phyloP scores from a whole-genome alignment of 441 rosid species.

The Lepidium campestre region DNA sequence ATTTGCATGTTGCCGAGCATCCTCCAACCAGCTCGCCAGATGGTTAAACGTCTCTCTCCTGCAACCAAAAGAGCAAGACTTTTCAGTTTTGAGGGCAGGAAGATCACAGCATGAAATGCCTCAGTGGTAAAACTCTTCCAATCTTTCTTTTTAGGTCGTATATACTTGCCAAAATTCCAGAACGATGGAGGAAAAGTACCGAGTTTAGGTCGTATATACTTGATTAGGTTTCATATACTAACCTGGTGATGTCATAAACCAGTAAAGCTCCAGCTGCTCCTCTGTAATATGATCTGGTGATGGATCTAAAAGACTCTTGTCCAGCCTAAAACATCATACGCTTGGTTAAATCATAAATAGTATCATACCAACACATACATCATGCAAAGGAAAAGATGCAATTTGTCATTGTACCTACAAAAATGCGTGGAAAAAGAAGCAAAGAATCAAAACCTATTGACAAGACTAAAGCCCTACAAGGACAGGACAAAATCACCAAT shows the following conservation, averaged over 20 bases:
- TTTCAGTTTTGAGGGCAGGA: not conserved
- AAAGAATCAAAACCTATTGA: not conserved
- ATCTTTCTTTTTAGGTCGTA: not conserved
- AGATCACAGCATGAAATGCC: not conserved
- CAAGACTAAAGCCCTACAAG: not conserved
- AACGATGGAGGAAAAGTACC: not conserved
- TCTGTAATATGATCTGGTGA: constrained; percentile 71
- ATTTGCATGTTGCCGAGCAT: constrained; percentile 55
- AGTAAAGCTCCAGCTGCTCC: constrained; percentile 80
- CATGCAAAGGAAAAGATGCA: not conserved
- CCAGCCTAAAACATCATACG: constrained; percentile 44
- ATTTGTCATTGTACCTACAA: not conserved
- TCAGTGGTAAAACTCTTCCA: not conserved
- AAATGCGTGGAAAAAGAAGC: not conserved
- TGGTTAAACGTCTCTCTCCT: constrained; percentile 61
- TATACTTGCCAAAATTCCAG: not conserved
- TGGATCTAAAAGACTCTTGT: constrained; percentile 77
- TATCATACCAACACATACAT: not conserved
- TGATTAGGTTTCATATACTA: not conserved
- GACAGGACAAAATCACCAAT: not conserved
- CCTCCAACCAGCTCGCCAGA: constrained; percentile 55
- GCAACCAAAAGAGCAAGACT: not conserved
- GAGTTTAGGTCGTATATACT: too few species aligned
- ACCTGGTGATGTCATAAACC: constrained; percentile 77
- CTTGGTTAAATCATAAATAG: not conserved